Conservation (phyloP, 1,284 basidiomycete species). For the Austroboletus rostrupii region DNA sequence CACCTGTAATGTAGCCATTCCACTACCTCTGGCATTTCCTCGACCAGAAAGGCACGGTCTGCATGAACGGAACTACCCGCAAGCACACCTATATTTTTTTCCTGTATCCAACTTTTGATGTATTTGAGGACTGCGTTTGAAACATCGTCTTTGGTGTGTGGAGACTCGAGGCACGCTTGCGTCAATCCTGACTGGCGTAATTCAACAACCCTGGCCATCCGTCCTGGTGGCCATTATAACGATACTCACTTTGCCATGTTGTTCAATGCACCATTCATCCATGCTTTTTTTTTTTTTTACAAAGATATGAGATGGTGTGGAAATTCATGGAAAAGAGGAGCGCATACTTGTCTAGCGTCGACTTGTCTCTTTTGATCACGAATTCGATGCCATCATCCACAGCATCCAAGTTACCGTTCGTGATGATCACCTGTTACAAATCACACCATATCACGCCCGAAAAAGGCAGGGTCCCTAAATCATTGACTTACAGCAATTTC, state of each 20-base stretch:
- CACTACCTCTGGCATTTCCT: constrained; percentile 72
- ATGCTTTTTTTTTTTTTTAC: constrained; percentile 56
- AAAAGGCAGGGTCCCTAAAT: background rate
- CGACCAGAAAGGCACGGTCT: constrained; percentile 67
- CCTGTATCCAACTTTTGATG: constrained; percentile 72
- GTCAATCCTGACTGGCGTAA: constrained; percentile 67
- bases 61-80: constrained; percentile 82
- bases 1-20: constrained; percentile 80
- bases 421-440: constrained; percentile 67
- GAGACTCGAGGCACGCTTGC: constrained; percentile 61
- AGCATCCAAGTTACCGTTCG: constrained; percentile 70
- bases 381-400: constrained; percentile 75
- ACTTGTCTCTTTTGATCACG: constrained; percentile 64
- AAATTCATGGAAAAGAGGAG: background rate
- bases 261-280: constrained; percentile 72
- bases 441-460: background rate
- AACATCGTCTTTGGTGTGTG: constrained; percentile 53
- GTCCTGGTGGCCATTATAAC: background rate
- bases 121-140: constrained; percentile 58
- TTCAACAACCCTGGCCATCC: background rate
- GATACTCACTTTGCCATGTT: constrained; percentile 56
- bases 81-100: constrained; percentile 56
- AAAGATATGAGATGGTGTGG: background rate
- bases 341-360: constrained; percentile 56
- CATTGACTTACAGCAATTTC: constrained; percentile 62